Base-by-base conservation (phyloP, 2,329 filamentous ascomycete genomes). In the Pseudocercospora musae region DNA sequence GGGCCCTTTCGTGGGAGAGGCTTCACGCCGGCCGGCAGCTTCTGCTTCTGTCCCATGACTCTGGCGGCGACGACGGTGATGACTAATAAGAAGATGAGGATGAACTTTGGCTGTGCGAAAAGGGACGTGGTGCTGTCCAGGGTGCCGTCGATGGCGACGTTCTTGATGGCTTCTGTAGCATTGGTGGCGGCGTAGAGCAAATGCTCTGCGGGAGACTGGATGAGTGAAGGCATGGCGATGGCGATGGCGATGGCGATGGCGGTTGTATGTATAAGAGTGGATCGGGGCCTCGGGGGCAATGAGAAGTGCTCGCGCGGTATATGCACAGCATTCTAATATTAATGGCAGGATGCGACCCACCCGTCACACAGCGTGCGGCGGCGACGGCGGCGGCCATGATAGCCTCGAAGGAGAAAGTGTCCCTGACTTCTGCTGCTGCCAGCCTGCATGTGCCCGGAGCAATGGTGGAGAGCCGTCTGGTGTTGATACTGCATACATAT, bases 1-100 rank as follows among this genome's bases (percentile, higher is more conserved):
- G 42, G n/a, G 29, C 21, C 29, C 49, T 57, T 29, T 65, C 69
- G 60, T 33, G 70, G 70, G 49, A 71, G 63, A 25, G 61, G 64
- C 59, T 71, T 71, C 5, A 69, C 69, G 33, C 70, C 70, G 27
- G 66, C 59, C 15, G 70, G 70, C 18, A 71, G 63, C 54, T 66
- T 68, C 50, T 61, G 68, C 56, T 65, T 63, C 29, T 52, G 58
- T 11, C 31, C 63, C 52, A 67, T 65, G 20, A 66, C 60, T 49
- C 62, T 59, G 31, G 62, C 59, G 15, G 46, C 52, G 3, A 63
- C 58, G 21, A 60, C 25, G n/a, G 62, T 57, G 25, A 63, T 10
- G 13, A 63, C 62, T 37, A 63, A 48, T 46, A 63, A 33, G 58
- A 63, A 63, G 31, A 58, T 60, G 40, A 63, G 40, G 29, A 63